Evolutionary conservation across 2,329 filamentous ascomycete species (phyloP).

Genomic region (Diaporthe citri): DNA sequence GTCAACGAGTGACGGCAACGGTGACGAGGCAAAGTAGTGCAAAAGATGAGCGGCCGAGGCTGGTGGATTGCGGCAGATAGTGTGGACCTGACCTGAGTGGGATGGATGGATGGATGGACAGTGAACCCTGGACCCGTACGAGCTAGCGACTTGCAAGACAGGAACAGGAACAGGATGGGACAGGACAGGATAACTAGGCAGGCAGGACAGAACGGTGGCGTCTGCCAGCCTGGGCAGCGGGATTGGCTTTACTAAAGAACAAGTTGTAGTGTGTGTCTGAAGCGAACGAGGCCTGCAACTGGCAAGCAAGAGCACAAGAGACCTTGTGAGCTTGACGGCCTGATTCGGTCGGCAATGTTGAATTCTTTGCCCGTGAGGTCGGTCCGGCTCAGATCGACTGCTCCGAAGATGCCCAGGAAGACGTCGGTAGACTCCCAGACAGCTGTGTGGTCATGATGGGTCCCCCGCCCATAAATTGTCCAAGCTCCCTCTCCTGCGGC

Average conservation of each 20-base stretch:
- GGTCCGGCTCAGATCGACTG: slow-evolving; percentile 1
- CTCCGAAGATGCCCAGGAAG: slow-evolving; percentile 9
- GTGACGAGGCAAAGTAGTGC: slow-evolving; percentile 19
- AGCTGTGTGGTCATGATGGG: slow-evolving; percentile 8
- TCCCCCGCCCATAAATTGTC: slow-evolving; percentile 14
- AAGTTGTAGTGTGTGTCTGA: neutral
- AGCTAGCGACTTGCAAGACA: slow-evolving; percentile 17
- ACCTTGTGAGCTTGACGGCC: neutral
- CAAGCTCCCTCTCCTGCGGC: slow-evolving; percentile 22
- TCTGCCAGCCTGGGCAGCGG: neutral
- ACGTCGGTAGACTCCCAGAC: neutral
- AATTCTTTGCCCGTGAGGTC: neutral
- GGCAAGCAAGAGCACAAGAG: neutral
- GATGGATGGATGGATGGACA: neutral
- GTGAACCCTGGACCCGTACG: neutral
- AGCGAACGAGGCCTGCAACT: neutral
- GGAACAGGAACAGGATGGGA: neutral
- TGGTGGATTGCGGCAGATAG: slow-evolving; percentile 4
- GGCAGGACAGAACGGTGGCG: neutral
- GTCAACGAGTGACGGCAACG: slow-evolving; percentile 14
- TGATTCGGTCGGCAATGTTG: neutral
- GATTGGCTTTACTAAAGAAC: neutral
- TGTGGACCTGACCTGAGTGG: neutral
- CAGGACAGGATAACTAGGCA: neutral
- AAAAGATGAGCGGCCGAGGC: slow-evolving; percentile 8